Conservation (phyloP, 306 rosid genomes). For the Bauhinia variegata region DNA sequence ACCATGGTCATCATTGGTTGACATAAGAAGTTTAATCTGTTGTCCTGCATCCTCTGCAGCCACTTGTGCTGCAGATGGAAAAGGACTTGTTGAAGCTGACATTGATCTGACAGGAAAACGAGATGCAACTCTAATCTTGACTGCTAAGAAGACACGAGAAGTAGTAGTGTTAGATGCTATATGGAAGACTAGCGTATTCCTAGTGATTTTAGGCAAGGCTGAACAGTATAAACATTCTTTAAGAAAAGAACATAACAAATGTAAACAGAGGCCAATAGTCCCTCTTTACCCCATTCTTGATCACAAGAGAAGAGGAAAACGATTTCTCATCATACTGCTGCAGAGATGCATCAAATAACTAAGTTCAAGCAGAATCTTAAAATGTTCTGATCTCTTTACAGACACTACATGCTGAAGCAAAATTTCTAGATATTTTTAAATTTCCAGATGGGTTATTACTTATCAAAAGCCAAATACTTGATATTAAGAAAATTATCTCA, state of each 20-base stretch:
- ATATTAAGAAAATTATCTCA: constrained; percentile 14
- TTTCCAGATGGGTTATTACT: not conserved
- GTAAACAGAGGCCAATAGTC: constrained; percentile 15
- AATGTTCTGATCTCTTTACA: not conserved
- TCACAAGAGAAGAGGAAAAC: not conserved
- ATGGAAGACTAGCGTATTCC: constrained; percentile 9
- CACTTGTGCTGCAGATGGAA: constrained; percentile 36
- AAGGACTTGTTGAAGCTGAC: constrained; percentile 36
- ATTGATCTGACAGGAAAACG: constrained; percentile 26
- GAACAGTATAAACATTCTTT: constrained; percentile 22
- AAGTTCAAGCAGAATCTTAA: constrained; percentile 19
- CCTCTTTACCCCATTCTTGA: constrained; percentile 1
- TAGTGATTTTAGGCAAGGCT: not conserved
- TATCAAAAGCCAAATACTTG: not conserved
- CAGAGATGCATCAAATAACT: constrained; percentile 16
- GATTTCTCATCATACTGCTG: not conserved
- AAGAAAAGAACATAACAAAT: not conserved
- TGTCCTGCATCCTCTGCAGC: constrained; percentile 41
- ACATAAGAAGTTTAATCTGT: constrained; percentile 51
- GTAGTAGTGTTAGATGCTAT: constrained; percentile 8
- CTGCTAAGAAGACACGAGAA: constrained; percentile 20
- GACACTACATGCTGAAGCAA: not conserved
- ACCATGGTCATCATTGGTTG: constrained; percentile 61
- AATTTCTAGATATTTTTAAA: not conserved
- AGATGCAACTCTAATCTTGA: constrained; percentile 28